Conservation (phyloP, 768 basidiomycete species). For the Pleurotus platypus region DNA sequence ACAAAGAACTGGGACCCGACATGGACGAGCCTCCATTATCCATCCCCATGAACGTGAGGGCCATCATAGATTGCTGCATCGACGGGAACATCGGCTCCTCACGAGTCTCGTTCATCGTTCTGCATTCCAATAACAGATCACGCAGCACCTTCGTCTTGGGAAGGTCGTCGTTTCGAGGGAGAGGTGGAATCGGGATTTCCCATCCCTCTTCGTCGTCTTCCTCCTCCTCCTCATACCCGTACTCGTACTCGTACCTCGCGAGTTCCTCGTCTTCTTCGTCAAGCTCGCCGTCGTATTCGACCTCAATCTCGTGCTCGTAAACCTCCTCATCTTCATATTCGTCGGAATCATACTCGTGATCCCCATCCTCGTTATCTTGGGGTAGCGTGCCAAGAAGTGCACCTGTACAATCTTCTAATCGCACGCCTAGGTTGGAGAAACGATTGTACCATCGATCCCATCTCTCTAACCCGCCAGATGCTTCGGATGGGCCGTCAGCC, state of each 20-base stretch:
- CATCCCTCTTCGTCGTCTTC: slow-evolving; percentile 28
- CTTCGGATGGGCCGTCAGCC: slow-evolving; percentile 43
- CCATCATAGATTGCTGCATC: too few relatives aligned
- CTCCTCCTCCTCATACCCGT: slow-evolving; percentile 20
- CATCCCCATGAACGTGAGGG: too few relatives aligned
- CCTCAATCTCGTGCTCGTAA: slow-evolving; percentile 27
- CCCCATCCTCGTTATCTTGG: slow-evolving; percentile 23
- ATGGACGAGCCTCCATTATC: too few relatives aligned
- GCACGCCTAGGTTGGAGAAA: slow-evolving; percentile 44
- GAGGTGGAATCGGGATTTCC: slow-evolving; percentile 23
- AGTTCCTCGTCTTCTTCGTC: slow-evolving; percentile 27
- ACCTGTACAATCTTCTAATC: slow-evolving; percentile 78
- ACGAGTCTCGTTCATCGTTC: slow-evolving; percentile 41
- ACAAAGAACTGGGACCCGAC: too few relatives aligned
- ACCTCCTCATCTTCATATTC: slow-evolving; percentile 27
- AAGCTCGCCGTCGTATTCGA: slow-evolving; percentile 21
- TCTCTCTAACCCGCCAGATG: slow-evolving; percentile 41
- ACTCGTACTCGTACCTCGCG: slow-evolving; percentile 23
- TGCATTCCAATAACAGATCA: slow-evolving; percentile 54
- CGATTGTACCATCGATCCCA: slow-evolving; percentile 72
- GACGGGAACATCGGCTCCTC: slow-evolving; percentile 33
- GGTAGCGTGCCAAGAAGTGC: slow-evolving; percentile 52
- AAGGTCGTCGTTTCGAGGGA: slow-evolving; percentile 21
- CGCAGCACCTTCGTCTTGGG: slow-evolving; percentile 41
- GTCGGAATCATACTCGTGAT: slow-evolving; percentile 19